Percentiles rank a stretch among this genome's conserved stretches.
phyloP scores from a whole-genome alignment of 768 basidiomycete genomes.

The Mycena polygramma region DNA sequence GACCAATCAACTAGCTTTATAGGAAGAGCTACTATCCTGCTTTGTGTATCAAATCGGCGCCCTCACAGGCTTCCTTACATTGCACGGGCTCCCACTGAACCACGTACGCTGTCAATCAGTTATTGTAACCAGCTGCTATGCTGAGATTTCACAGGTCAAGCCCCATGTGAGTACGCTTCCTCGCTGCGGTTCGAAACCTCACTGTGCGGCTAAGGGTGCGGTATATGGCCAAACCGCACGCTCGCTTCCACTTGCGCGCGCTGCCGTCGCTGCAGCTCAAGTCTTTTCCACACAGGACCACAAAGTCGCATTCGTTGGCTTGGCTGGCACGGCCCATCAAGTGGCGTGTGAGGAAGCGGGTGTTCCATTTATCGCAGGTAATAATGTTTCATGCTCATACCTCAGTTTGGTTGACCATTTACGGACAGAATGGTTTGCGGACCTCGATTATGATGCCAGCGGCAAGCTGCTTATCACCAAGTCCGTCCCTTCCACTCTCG shows the following conservation, averaged over 20 bases:
- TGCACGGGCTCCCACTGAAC: constrained; percentile 64
- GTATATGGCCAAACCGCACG: constrained; percentile 72
- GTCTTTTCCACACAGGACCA: constrained; percentile 55
- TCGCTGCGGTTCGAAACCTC: too few relatives aligned
- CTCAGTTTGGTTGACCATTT: background rate
- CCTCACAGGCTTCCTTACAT: constrained; percentile 68
- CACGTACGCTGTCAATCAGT: constrained; percentile 56
- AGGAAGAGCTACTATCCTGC: constrained; percentile 70
- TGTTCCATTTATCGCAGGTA: constrained; percentile 72
- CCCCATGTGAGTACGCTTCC: constrained; percentile 52
- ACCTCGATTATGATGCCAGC: constrained; percentile 69
- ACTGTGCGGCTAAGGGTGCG: constrained; percentile 50
- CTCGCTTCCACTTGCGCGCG: constrained; percentile 67
- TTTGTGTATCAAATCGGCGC: constrained; percentile 81
- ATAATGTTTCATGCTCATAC: background rate
- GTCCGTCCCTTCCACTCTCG: constrained; percentile 44
- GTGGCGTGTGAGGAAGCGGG: constrained; percentile 65
- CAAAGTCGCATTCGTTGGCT: constrained; percentile 68
- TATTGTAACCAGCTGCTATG: background rate
- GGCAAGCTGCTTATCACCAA: constrained; percentile 74
- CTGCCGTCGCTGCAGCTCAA: constrained; percentile 66
- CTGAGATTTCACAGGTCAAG: constrained; percentile 57
- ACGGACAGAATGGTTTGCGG: constrained; percentile 75
- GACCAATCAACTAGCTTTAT: background rate
- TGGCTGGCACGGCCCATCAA: constrained; percentile 76